Evolutionary conservation across 331 rosid species (phyloP).

Genomic region (Quercus phellos): DNA sequence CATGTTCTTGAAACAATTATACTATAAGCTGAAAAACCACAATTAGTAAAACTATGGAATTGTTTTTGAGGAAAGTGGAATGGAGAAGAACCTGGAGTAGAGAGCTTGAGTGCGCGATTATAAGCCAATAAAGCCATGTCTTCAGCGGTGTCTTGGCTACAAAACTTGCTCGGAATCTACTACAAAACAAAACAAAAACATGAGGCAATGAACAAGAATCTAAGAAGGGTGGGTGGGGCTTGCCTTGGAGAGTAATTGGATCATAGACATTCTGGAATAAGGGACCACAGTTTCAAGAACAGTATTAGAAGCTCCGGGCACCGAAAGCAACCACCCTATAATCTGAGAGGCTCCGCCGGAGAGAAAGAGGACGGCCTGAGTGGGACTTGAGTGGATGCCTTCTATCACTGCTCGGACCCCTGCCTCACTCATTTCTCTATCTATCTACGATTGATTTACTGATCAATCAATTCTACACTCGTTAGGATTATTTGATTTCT

Average conservation of each 20-base stretch:
- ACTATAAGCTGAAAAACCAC: not conserved
- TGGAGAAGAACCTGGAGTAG: constrained; percentile 50
- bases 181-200: not conserved
- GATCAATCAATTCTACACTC: no score
- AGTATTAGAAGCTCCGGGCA: constrained; percentile 82
- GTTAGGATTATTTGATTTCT: no score
- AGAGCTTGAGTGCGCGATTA: constrained; percentile 90
- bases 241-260: constrained; percentile 78
- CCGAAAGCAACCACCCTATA: constrained; percentile 61
- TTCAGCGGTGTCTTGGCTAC: constrained; percentile 58
- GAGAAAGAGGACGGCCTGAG: constrained; percentile 63
- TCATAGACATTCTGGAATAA: constrained; percentile 62
- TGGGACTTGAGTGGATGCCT: constrained; percentile 64
- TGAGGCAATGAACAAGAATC: no score
- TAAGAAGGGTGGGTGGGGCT: not conserved
- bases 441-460: no score
- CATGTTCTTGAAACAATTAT: no score
- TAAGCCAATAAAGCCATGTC: constrained; percentile 86
- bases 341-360: constrained; percentile 85
- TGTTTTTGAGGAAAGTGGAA: not conserved
- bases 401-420: constrained; percentile 45
- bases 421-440: constrained; percentile 39
- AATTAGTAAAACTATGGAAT: not conserved
- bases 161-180: constrained; percentile 73
- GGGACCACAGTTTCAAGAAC: constrained; percentile 77